Conservation (phyloP, 768 basidiomycete genomes). For the Rhizopogon sp. region DNA sequence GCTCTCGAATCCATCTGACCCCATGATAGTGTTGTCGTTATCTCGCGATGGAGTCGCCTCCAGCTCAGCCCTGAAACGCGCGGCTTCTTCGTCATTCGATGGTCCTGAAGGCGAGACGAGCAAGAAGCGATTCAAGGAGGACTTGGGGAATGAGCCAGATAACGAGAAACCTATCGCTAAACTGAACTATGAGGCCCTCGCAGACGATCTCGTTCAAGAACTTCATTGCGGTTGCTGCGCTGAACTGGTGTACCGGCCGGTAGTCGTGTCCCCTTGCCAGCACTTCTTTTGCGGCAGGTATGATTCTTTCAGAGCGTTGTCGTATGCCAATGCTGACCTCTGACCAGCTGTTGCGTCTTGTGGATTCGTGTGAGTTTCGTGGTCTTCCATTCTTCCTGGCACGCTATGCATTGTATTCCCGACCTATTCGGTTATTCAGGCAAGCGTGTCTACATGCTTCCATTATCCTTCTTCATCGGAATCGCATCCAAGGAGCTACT, state of each 20-base stretch:
- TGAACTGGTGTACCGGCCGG: constrained; percentile 76
- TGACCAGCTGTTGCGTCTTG: constrained; percentile 64
- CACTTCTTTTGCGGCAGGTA: constrained; percentile 93
- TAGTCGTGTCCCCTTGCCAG: constrained; percentile 79
- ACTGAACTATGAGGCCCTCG: constrained; percentile 31
- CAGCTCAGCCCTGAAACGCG: constrained; percentile 45
- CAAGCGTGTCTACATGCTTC: neutral
- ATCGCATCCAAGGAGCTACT: neutral
- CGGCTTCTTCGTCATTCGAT: constrained; percentile 57
- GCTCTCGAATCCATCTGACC: neutral
- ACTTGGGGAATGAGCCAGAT: constrained; percentile 14
- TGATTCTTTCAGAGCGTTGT: constrained; percentile 6
- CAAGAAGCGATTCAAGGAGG: constrained; percentile 60
- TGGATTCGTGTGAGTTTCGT: constrained; percentile 73
- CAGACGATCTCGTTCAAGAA: constrained; percentile 65
- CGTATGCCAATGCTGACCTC: constrained; percentile 37
- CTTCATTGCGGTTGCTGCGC: constrained; percentile 85
- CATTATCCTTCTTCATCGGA: neutral
- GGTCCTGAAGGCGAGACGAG: constrained; percentile 39
- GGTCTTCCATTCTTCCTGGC: neutral
- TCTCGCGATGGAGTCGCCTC: constrained; percentile 12
- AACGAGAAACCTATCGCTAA: constrained; percentile 10
- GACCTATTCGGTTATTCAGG: neutral
- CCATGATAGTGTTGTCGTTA: constrained; percentile 8
- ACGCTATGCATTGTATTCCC: neutral